Conservation (phyloP, 169 alveolate species). For the Plasmodium cynomolgi region DNA sequence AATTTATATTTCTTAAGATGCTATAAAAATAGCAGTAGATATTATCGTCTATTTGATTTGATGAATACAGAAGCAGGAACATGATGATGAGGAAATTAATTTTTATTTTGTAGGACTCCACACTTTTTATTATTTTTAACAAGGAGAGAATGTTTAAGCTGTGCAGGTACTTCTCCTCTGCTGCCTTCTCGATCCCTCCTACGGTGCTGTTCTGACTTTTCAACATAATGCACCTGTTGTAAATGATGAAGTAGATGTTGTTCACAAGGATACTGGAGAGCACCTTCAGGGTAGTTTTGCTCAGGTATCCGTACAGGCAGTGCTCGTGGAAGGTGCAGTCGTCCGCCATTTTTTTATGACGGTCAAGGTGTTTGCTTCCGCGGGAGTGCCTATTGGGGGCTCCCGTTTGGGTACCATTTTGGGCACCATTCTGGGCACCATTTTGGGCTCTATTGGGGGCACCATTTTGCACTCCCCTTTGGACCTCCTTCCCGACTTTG, state of each 20-base stretch:
- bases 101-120: conserved; percentile 59
- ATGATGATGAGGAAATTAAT: conserved; percentile 45
- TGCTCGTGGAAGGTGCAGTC: background rate
- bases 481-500: background rate
- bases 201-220: background rate
- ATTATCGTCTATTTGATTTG: conserved; percentile 60
- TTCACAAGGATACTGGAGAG: conserved; percentile 61
- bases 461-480: background rate
- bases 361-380: background rate
- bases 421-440: background rate
- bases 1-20: conserved; percentile 39
- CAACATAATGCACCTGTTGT: background rate
- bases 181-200: background rate
- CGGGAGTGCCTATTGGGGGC: background rate
- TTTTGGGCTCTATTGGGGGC: background rate
- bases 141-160: conserved; percentile 67
- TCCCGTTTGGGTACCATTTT: background rate
- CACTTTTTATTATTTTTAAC: conserved; percentile 46
- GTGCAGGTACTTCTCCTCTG: conserved; percentile 27
- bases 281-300: conserved; percentile 32
- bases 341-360: conserved; percentile 14
- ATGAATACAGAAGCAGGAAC: conserved; percentile 49
- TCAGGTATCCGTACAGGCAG: conserved; percentile 38
- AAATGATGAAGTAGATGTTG: conserved; percentile 57
- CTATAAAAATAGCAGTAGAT: conserved; percentile 49